Evolutionary conservation across 768 basidiomycete species (phyloP).

Genomic region (Ephemerocybe angulata): DNA sequence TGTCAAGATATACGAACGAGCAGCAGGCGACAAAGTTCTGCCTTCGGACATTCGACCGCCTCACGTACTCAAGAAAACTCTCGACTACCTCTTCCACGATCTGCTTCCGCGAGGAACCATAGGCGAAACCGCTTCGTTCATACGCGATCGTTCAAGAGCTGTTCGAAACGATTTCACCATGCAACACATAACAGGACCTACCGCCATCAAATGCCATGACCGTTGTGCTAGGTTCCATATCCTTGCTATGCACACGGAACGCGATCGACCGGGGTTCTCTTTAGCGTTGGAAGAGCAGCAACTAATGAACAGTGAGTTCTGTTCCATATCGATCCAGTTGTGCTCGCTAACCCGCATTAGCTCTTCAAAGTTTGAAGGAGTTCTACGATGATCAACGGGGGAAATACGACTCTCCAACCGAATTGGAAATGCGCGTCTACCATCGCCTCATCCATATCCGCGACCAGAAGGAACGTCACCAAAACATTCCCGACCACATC

Average conservation of each 20-base stretch:
- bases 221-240: constrained; percentile 94
- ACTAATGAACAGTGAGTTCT: constrained; percentile 78
- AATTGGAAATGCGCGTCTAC: constrained; percentile 95
- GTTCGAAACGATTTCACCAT: constrained; percentile 94
- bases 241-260: constrained; percentile 66
- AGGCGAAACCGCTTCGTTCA: constrained; percentile 69
- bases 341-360: constrained; percentile 35
- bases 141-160: constrained; percentile 87
- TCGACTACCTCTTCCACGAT: constrained; percentile 89
- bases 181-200: constrained; percentile 73
- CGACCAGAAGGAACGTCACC: constrained; percentile 74
- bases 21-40: constrained; percentile 86
- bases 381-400: constrained; percentile 84
- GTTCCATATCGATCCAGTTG: neutral
- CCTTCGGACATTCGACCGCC: constrained; percentile 94
- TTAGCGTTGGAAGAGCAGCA: constrained; percentile 81
- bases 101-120: constrained; percentile 72
- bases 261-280: constrained; percentile 55
- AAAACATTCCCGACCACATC: constrained; percentile 66
- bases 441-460: constrained; percentile 89
- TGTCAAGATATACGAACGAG: constrained; percentile 94
- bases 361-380: constrained; percentile 87
- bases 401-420: constrained; percentile 68
- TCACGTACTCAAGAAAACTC: constrained; percentile 74
- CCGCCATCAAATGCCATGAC: constrained; percentile 88